phyloP scores from a whole-genome alignment of 1,139 yeast genomes.

The Meyerozyma smithsonii region DNA sequence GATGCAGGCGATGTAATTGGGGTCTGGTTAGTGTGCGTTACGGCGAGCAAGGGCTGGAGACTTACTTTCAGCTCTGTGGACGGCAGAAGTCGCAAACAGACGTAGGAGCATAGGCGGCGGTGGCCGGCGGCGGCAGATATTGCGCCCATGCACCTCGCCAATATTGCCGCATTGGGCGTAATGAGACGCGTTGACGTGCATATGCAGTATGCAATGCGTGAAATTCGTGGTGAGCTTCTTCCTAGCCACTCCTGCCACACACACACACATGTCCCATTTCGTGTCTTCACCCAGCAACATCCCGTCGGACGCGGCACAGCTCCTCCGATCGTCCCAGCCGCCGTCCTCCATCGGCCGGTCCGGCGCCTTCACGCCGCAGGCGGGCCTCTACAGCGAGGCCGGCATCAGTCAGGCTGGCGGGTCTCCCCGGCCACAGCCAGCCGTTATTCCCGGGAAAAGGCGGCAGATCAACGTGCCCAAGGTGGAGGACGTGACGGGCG shows the following conservation, averaged over 20 bases:
- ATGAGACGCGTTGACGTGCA: constrained; percentile 1
- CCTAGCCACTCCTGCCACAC: not conserved
- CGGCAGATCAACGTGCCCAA: constrained; percentile 70
- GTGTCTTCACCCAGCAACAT: constrained; percentile 45
- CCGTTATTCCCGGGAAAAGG: constrained; percentile 35
- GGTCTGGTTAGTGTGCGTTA: constrained; percentile 6
- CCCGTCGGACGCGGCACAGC: constrained; percentile 44
- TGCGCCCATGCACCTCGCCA: not conserved
- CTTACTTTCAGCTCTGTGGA: not conserved
- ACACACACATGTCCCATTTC: constrained; percentile 45
- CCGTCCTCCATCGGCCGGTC: constrained; percentile 41
- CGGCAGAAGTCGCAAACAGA: not conserved
- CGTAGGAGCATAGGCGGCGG: not conserved
- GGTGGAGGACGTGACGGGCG: constrained; percentile 89
- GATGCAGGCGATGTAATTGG: constrained; percentile 25
- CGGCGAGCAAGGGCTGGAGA: not conserved
- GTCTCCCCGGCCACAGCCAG: constrained; percentile 17
- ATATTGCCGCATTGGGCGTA: constrained; percentile 1
- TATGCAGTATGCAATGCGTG: not conserved
- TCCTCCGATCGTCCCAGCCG: constrained; percentile 41
- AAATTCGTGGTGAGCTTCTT: not conserved
- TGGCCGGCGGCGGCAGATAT: not conserved
- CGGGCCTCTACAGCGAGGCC: constrained; percentile 16
- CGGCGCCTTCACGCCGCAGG: constrained; percentile 25
- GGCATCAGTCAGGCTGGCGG: constrained; percentile 15